Conservation (phyloP, 2,329 filamentous ascomycete species). For the Onygenales sp. region DNA sequence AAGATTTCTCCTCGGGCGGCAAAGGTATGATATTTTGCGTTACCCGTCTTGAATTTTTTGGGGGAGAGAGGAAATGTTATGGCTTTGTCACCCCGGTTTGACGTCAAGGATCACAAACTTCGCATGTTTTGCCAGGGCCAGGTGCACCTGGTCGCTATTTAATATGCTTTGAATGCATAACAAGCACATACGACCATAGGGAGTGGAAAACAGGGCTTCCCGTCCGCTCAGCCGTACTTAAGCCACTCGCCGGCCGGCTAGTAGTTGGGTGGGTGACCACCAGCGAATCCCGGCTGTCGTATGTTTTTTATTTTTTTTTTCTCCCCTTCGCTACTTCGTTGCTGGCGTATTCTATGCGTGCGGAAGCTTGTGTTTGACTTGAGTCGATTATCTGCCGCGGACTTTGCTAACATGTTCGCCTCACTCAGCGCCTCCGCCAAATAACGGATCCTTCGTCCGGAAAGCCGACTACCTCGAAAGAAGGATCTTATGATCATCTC, state of each 20-base stretch:
- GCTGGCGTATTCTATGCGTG: not conserved
- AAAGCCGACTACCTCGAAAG: constrained; percentile 26
- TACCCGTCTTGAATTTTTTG: not conserved
- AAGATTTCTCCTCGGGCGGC: constrained; percentile 77
- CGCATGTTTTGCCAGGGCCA: not conserved
- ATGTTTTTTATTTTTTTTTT: constrained; percentile 25
- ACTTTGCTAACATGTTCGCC: constrained; percentile 7
- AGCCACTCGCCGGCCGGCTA: constrained; percentile 37
- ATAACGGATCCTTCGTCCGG: constrained; percentile 52
- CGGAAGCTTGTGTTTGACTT: constrained; percentile 1
- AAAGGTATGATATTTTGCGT: constrained; percentile 44
- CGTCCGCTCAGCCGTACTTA: constrained; percentile 39
- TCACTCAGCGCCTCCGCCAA: constrained; percentile 53
- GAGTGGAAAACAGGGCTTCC: constrained; percentile 39
- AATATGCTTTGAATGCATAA: not conserved
- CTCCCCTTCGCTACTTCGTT: not conserved
- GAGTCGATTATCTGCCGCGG: not conserved
- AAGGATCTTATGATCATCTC: constrained; percentile 73
- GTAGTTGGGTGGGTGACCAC: constrained; percentile 40
- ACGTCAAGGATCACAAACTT: not conserved
- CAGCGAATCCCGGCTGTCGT: constrained; percentile 37
- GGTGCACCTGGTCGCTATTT: constrained; percentile 9
- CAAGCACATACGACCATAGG: constrained; percentile 35
- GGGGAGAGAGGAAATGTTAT: not conserved
- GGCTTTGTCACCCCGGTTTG: not conserved